A percentile compares a stretch with the other conserved stretches of the same genome.
These are phyloP conservation scores for Diaporthe ilicicola DNA, from an alignment of 2,329 filamentous ascomycete genomes.

Conservation along the genomic window DNA sequence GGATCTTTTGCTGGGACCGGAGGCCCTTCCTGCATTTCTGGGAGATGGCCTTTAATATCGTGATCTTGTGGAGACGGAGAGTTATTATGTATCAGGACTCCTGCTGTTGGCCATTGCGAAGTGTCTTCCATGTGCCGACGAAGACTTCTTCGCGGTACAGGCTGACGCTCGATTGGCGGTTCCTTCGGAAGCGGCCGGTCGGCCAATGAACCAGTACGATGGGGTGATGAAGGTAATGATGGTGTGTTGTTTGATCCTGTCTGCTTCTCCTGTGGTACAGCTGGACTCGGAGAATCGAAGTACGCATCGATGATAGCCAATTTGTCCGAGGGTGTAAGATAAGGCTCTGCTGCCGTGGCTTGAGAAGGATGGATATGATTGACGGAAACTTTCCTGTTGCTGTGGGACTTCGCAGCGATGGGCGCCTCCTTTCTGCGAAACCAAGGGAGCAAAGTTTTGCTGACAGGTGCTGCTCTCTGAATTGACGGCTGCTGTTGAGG, in stretches of 20 bases:
- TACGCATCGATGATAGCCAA: slow-evolving; percentile 30
- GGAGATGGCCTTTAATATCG: background rate
- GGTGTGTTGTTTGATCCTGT: background rate
- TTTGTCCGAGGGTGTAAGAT: slow-evolving; percentile 29
- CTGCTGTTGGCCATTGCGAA: slow-evolving; percentile 34
- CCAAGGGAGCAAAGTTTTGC: slow-evolving; percentile 28
- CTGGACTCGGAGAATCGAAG: slow-evolving; percentile 18
- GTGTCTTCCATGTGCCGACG: slow-evolving; percentile 34
- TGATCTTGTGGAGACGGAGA: background rate
- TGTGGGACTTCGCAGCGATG: background rate
- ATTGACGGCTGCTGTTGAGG: background rate
- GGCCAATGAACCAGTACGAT: background rate
- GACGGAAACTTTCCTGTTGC: slow-evolving; percentile 18
- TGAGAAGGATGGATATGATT: slow-evolving; percentile 30
- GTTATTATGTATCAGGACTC: slow-evolving; percentile 32
- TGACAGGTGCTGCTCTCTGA: background rate
- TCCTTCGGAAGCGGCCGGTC: slow-evolving; percentile 19
- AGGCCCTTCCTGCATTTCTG: background rate
- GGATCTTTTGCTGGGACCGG: slow-evolving; percentile 6
- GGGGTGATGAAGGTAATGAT: background rate
- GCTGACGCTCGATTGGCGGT: slow-evolving; percentile 10
- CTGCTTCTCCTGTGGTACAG: slow-evolving; percentile 2
- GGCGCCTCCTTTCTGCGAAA: slow-evolving; percentile 10
- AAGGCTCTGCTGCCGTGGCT: slow-evolving; percentile 26
- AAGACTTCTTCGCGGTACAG: slow-evolving; percentile 29